Percentiles rank a stretch among this genome's conserved stretches.
Conservation (phyloP, 2,329 filamentous ascomycete genomes). For the Didymella pinodella region DNA sequence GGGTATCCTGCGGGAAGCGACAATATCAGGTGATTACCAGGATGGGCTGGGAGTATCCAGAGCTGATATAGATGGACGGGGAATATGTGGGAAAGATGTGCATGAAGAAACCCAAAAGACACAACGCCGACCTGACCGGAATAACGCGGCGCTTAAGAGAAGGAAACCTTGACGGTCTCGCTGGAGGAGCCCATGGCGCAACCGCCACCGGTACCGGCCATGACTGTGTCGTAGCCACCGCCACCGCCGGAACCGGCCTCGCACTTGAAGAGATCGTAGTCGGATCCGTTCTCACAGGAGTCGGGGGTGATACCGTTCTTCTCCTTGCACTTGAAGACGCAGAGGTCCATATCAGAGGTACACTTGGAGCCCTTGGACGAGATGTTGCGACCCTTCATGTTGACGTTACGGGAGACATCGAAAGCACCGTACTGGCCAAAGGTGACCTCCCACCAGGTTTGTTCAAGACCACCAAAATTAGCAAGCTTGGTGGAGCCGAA, state of each 20-base stretch:
- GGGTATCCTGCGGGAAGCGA: conserved; percentile 37
- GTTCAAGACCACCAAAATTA: conserved; percentile 51
- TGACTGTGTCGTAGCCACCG: conserved; percentile 40
- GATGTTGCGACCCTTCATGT: conserved; percentile 55
- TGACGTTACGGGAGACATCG: conserved; percentile 56
- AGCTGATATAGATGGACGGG: conserved; percentile 27
- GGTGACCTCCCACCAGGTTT: conserved; percentile 58
- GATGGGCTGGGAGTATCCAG: conserved; percentile 28
- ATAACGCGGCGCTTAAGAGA: conserved; percentile 25
- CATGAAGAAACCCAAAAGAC: conserved; percentile 25
- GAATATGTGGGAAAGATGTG: conserved; percentile 33
- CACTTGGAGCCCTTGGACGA: conserved; percentile 52
- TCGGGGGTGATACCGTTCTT: conserved; percentile 17
- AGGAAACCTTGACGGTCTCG: conserved; percentile 42
- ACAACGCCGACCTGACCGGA: conserved; percentile 24
- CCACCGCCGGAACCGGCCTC: conserved; percentile 33
- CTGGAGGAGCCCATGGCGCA: conserved; percentile 39
- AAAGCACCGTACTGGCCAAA: conserved; percentile 51
- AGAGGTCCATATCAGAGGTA: conserved; percentile 52
- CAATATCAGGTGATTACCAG: conserved; percentile 27
- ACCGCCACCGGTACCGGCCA: conserved; percentile 41
- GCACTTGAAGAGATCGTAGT: conserved; percentile 54
- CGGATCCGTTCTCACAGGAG: conserved; percentile 47
- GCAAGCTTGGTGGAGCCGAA: conserved; percentile 47
- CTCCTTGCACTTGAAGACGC: conserved; percentile 56